phyloP scores from a whole-genome alignment of 495 filamentous ascomycete species.

The Aspergillus carlsbadensis region DNA sequence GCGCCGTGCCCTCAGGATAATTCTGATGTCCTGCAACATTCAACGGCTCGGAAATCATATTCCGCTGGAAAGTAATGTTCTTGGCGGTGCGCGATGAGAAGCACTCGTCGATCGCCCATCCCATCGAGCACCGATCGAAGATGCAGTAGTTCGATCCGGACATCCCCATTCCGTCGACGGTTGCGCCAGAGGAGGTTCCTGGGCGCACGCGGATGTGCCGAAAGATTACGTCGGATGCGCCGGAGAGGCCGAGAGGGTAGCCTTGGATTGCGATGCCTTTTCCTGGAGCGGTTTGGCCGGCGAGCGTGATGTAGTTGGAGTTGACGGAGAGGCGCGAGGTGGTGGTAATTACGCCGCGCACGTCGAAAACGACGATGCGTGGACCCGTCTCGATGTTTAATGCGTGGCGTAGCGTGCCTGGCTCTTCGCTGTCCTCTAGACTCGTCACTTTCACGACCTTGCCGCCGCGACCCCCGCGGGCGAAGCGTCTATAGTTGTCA shows the following conservation, averaged over 20 bases:
- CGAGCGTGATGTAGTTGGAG: conserved; percentile 7
- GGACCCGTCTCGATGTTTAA: conserved; percentile 6
- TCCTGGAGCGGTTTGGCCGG: conserved; percentile 11
- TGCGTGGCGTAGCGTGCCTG: conserved; percentile 5
- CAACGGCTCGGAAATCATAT: conserved; percentile 14
- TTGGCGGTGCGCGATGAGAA: conserved; percentile 6
- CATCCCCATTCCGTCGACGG: conserved; percentile 12
- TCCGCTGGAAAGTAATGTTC: conserved; percentile 13
- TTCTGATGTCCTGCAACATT: conserved; percentile 15
- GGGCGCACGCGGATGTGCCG: conserved; percentile 5
- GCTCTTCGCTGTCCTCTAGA: conserved; percentile 8
- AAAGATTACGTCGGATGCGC: conserved; percentile 12
- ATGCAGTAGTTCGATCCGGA: conserved; percentile 14
- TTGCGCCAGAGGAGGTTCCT: neutral
- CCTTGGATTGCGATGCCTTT: conserved; percentile 10
- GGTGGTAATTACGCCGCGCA: conserved; percentile 6
- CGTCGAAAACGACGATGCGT: conserved; percentile 12
- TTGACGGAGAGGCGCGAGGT: conserved; percentile 3
- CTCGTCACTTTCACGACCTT: conserved; percentile 15
- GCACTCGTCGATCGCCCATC: conserved; percentile 10
- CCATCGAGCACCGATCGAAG: conserved; percentile 11
- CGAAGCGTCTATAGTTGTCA: conserved; percentile 6
- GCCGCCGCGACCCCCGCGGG: conserved; percentile 11
- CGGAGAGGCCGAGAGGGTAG: conserved; percentile 9
- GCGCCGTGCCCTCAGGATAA: conserved; percentile 10